phyloP scores from a whole-genome alignment of 257 asterid genomes.

The Jasminum sambac region DNA sequence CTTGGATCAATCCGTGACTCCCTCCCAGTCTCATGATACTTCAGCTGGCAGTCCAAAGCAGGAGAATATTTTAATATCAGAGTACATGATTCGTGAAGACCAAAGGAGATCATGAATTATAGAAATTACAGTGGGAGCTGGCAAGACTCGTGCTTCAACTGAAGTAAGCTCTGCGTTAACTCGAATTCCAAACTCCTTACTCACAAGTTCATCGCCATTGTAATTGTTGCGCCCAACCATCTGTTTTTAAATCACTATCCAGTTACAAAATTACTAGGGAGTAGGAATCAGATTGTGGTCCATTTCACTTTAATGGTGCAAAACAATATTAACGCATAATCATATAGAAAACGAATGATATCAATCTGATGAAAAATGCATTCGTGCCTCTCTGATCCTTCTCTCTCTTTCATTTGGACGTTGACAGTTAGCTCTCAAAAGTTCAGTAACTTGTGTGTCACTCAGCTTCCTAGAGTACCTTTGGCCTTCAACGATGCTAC shows the following conservation, averaged over 20 bases:
- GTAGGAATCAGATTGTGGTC: neutral
- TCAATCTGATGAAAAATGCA: neutral
- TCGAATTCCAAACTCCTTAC: constrained; percentile 57
- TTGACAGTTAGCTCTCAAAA: constrained; percentile 73
- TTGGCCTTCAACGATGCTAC: constrained; percentile 60
- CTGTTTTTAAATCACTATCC: constrained; percentile 33
- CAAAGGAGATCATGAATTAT: neutral
- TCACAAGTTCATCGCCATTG: constrained; percentile 28
- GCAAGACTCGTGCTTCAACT: constrained; percentile 74
- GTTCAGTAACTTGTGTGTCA: constrained; percentile 60
- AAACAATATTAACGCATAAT: neutral
- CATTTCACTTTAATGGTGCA: neutral
- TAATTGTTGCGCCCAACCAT: constrained; percentile 42
- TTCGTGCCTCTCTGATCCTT: constrained; percentile 35
- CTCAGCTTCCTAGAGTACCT: constrained; percentile 51
- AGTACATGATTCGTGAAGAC: neutral
- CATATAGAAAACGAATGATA: neutral
- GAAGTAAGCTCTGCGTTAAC: constrained; percentile 44
- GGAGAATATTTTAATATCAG: neutral
- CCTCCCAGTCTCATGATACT: constrained; percentile 56
- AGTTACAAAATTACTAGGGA: neutral
- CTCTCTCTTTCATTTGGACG: constrained; percentile 49
- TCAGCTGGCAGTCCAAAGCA: constrained; percentile 43
- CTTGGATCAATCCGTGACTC: constrained; percentile 42
- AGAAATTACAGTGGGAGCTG: constrained; percentile 58